A percentile compares a stretch with the other conserved stretches of the same genome.
Conservation (phyloP, 352 stramenopile genomes). For the Globisporangium paddicum region DNA sequence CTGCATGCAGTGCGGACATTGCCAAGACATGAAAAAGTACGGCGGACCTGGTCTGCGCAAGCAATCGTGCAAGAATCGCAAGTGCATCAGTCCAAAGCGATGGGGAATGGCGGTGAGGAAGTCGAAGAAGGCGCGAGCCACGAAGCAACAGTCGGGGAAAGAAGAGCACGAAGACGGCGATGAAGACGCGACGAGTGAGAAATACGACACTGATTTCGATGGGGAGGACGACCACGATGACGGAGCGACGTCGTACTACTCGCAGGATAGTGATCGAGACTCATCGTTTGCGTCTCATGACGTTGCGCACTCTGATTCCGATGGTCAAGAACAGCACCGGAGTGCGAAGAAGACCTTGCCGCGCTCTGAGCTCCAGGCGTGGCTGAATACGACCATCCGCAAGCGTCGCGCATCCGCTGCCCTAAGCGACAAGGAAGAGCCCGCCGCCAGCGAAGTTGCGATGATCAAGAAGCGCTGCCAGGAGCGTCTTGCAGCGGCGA, state of each 20-base stretch:
- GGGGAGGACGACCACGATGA: constrained; percentile 22
- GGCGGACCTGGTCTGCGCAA: constrained; percentile 80
- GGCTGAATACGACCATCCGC: constrained; percentile 22
- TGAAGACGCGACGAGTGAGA: constrained; percentile 27
- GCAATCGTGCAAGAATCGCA: constrained; percentile 85
- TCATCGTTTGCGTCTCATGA: constrained; percentile 24
- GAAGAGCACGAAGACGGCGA: constrained; percentile 11
- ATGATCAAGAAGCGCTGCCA: constrained; percentile 17
- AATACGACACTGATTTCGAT: constrained; percentile 29
- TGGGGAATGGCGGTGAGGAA: constrained; percentile 46
- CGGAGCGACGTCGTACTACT: constrained; percentile 35
- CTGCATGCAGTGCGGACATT: constrained; percentile 85
- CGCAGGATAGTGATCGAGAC: constrained; percentile 50
- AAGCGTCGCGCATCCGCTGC: constrained; percentile 17
- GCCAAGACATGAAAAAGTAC: constrained; percentile 90
- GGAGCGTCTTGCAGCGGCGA: constrained; percentile 11
- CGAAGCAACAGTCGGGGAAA: constrained; percentile 6
- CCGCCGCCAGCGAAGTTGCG: background rate
- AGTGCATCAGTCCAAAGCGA: constrained; percentile 71
- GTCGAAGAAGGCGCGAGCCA: constrained; percentile 25
- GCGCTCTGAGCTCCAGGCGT: constrained; percentile 25
- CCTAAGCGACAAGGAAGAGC: background rate
- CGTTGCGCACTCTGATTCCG: constrained; percentile 21
- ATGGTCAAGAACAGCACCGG: constrained; percentile 13
- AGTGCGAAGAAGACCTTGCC: background rate